A percentile compares a stretch with the other conserved stretches of the same genome.
phyloP scores from a whole-genome alignment of 2,329 filamentous ascomycete genomes.

The Trichoderma harzianum region DNA sequence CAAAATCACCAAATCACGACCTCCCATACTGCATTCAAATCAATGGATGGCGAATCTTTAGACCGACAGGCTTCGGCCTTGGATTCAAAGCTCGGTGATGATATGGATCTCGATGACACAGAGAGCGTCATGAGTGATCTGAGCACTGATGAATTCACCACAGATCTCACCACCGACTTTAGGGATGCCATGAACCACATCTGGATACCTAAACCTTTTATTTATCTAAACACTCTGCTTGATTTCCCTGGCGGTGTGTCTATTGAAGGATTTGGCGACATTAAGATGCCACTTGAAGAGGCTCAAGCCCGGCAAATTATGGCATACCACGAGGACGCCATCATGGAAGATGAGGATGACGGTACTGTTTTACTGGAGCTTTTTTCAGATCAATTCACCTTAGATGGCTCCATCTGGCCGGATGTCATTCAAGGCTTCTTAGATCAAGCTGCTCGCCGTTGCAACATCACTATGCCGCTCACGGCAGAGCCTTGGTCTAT shows the following conservation, averaged over 20 bases:
- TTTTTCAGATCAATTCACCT: no score
- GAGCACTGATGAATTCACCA: neutral
- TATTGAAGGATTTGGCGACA: neutral
- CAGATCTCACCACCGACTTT: neutral
- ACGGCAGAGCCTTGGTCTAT: neutral
- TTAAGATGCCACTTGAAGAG: neutral
- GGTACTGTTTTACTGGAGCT: no score
- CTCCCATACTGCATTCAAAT: neutral
- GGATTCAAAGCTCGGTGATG: neutral
- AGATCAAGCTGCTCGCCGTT: neutral
- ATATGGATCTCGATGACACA: neutral
- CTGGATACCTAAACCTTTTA: neutral
- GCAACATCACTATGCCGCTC: neutral
- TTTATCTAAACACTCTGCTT: neutral
- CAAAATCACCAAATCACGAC: no score
- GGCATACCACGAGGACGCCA: no score
- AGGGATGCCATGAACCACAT: neutral
- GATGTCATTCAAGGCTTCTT: neutral
- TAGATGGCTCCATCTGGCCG: neutral
- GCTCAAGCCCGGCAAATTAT: neutral
- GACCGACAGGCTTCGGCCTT: no score
- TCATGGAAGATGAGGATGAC: no score
- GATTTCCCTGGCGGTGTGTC: neutral
- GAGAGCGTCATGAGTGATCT: neutral
- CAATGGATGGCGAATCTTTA: neutral